Percentiles rank a stretch among this genome's conserved stretches.
Conservation (phyloP, 2,329 filamentous ascomycete genomes). For the Ascochyta lentis region DNA sequence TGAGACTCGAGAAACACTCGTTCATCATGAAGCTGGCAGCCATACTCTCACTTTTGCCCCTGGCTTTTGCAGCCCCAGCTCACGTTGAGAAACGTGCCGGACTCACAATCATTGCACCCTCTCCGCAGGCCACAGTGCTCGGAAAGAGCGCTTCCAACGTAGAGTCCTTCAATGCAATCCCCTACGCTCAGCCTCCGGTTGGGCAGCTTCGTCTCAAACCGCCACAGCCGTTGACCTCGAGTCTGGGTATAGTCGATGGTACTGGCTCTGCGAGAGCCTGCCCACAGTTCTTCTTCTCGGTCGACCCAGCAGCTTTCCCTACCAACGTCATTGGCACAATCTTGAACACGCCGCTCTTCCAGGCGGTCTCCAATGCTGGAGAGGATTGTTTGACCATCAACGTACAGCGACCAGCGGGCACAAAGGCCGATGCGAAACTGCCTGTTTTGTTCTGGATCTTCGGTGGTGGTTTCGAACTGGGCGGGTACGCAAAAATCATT, state of each 20-base stretch:
- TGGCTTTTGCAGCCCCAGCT: constrained; percentile 42
- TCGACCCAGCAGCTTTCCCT: constrained; percentile 47
- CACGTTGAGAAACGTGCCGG: constrained; percentile 54
- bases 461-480: constrained; percentile 54
- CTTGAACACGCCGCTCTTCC: constrained; percentile 50
- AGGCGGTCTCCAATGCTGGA: constrained; percentile 44
- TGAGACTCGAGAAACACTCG: not conserved
- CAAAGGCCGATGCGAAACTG: constrained; percentile 47
- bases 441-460: constrained; percentile 59
- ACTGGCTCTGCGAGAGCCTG: constrained; percentile 67
- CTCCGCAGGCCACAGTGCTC: constrained; percentile 61
- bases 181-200: constrained; percentile 73
- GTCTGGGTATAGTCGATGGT: constrained; percentile 68
- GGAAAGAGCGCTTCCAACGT: constrained; percentile 58
- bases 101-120: constrained; percentile 62
- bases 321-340: constrained; percentile 47
- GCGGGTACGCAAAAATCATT: constrained; percentile 16
- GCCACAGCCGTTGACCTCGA: constrained; percentile 65
- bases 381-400: constrained; percentile 56
- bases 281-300: constrained; percentile 72
- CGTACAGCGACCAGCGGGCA: constrained; percentile 51
- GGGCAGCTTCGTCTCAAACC: constrained; percentile 72
- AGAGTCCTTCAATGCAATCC: constrained; percentile 77
- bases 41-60: constrained; percentile 34
- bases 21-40: constrained; percentile 39